These are phyloP conservation scores for Pseudophaeomoniella oleicola DNA, from an alignment of 2,329 filamentous ascomycete genomes.

Conservation along the genomic window DNA sequence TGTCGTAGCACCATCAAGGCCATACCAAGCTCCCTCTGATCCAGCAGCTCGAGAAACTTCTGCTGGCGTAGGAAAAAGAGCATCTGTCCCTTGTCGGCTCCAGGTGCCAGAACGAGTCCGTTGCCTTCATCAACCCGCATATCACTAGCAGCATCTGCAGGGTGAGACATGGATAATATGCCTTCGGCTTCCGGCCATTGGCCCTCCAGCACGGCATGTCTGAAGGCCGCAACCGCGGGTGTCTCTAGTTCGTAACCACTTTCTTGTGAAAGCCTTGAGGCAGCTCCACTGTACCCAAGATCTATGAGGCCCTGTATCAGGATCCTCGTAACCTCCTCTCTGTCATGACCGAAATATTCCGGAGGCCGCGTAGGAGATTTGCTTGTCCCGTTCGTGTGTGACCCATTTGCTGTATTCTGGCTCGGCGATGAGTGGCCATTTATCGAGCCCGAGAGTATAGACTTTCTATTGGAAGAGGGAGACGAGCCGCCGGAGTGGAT, in stretches of 20 bases:
- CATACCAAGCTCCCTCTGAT: conserved; percentile 54
- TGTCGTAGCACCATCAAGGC: conserved; percentile 73
- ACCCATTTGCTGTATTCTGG: conserved; percentile 20
- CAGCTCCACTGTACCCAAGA: conserved; percentile 70
- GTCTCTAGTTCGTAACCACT: conserved; percentile 84
- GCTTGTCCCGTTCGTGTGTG: conserved; percentile 23
- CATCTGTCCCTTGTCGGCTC: conserved; percentile 65
- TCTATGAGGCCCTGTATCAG: conserved; percentile 83
- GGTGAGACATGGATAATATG: conserved; percentile 47
- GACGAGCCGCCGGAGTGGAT: conserved; percentile 43
- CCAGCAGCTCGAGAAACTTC: conserved; percentile 84
- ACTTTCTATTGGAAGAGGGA: conserved; percentile 28
- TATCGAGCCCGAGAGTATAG: conserved; percentile 29
- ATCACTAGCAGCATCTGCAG: conserved; percentile 16
- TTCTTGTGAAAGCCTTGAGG: conserved; percentile 58
- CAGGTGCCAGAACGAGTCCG: conserved; percentile 60
- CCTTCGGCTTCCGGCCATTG: conserved; percentile 76
- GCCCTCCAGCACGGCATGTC: conserved; percentile 64
- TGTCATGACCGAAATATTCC: conserved; percentile 69
- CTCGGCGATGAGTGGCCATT: conserved; percentile 39
- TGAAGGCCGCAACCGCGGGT: conserved; percentile 70
- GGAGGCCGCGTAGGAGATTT: conserved; percentile 16
- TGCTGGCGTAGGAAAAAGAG: conserved; percentile 80
- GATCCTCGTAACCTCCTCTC: conserved; percentile 84
- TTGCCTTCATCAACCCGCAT: conserved; percentile 31